Evolutionary conservation across 1,139 yeast genomes (phyloP), one percentile per base, ranked within the genome.

Genomic region (Yamadazyma friedrichii): DNA sequence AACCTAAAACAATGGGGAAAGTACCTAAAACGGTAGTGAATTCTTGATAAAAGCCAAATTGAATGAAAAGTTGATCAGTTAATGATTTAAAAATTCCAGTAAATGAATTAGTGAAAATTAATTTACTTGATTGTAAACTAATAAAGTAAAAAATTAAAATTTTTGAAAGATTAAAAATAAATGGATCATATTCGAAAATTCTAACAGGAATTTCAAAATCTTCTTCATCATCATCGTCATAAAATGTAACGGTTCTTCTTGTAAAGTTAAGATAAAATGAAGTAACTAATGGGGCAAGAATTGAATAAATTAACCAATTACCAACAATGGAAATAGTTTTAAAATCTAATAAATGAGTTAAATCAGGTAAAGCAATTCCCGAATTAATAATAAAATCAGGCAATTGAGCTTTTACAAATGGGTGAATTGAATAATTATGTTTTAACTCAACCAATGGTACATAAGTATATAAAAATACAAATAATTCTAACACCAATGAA

Each of bases 191-290:
- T 42, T 58, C 61, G 61, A 68, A 69, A 43, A 65, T 61, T 53
- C 74, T 64, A 12, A 61, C 59, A 31, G 63, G 55, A 31, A 66
- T 49, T 28, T 57, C 58, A 34, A 60, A 63, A 40, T 74, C 75
- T 49, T 74, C 68, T 46, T 65, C 71, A 39, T 63, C 59, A 31
- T 62, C 61, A 44, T 41, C 43, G 12, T 41, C 68, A 61, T 44
- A 70, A 22, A 36, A 37, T n/a, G 43, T 34, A 12, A 70, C 62
- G 43, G 71, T 60, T 62, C 76, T 64, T 52, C 74, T 67, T 43
- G 80, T 65, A 58, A 78, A 78, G 59, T 78, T 78, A 52, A 78
- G 54, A 59, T 73, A 78, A 61, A 74, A 78, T 25, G 82, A 71
- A 24, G 63, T 50, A 30, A 68, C 40, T 50, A 70, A 57, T 22